Evolutionary conservation across 2,329 filamentous ascomycete genomes (phyloP).

Genomic region (Tympanopsis confertula): DNA sequence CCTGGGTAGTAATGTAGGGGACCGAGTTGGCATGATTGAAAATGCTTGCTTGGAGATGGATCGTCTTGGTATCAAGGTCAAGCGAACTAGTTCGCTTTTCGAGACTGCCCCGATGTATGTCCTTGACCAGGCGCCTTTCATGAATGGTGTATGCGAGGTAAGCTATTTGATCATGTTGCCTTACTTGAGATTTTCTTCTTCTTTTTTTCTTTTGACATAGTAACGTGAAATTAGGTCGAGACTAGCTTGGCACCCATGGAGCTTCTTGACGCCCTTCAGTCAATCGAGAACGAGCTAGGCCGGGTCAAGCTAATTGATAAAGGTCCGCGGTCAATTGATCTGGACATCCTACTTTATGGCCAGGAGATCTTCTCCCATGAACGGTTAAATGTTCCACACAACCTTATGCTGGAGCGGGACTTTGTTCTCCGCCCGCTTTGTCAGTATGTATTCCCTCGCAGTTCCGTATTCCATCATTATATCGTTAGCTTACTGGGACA

Average conservation of each 20-base stretch:
- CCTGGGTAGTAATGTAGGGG: conserved; percentile 82
- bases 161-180: conserved; percentile 17
- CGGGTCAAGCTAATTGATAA: conserved; percentile 81
- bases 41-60: conserved; percentile 71
- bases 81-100: conserved; percentile 77
- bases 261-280: conserved; percentile 70
- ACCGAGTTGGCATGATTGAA: conserved; percentile 77
- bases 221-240: conserved; percentile 48
- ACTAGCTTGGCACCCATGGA: conserved; percentile 65
- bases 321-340: conserved; percentile 84
- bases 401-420: conserved; percentile 76
- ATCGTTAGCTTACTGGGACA: conserved; percentile 3
- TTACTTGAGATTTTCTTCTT: conserved; percentile 2
- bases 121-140: conserved; percentile 72
- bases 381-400: conserved; percentile 74
- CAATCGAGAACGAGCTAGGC: conserved; percentile 70
- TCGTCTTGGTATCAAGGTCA: conserved; percentile 57
- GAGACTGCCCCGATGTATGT: conserved; percentile 98
- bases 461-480: background rate
- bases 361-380: conserved; percentile 52
- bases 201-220: conserved; percentile 2
- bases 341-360: conserved; percentile 82
- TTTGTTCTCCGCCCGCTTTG: conserved; percentile 84
- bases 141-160: conserved; percentile 90
- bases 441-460: conserved; percentile 39